phyloP scores from a whole-genome alignment of 179 eudicot species.

The Gypsophila paniculata region DNA sequence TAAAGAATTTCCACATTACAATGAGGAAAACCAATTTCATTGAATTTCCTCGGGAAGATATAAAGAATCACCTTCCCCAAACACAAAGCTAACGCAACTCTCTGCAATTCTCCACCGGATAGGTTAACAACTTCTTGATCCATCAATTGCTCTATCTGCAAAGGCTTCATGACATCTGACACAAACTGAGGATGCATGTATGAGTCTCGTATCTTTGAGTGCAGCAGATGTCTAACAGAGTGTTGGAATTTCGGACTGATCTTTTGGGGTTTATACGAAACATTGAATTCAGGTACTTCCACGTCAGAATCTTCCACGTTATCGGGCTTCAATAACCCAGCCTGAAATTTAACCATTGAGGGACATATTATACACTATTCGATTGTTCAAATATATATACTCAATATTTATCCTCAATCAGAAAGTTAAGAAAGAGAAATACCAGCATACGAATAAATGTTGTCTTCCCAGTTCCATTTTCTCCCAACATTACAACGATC shows the following conservation, averaged over 20 bases:
- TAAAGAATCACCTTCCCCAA: conserved; percentile 67
- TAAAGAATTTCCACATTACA: too few relatives aligned
- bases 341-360: conserved; percentile 42
- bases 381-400: too few relatives aligned
- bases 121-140: conserved; percentile 93
- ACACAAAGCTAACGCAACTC: conserved; percentile 83
- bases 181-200: conserved; percentile 84
- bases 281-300: conserved; percentile 86
- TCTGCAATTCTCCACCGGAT: conserved; percentile 93
- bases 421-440: conserved; percentile 18
- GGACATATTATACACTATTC: not conserved
- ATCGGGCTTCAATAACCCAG: conserved; percentile 89
- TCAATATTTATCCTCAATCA: not conserved
- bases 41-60: not conserved
- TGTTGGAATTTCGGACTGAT: conserved; percentile 75
- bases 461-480: conserved; percentile 98
- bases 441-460: conserved; percentile 98
- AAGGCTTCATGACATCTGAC: conserved; percentile 98
- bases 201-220: conserved; percentile 79
- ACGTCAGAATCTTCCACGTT: conserved; percentile 63
- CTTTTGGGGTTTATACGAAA: conserved; percentile 95
- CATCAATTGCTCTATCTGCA: conserved; percentile 87
- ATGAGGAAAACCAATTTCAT: not conserved
- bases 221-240: conserved; percentile 66
- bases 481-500: conserved; percentile 94